phyloP scores from a whole-genome alignment of 2,329 filamentous ascomycete species.

The Nothophaeocryptopus gaeumannii region DNA sequence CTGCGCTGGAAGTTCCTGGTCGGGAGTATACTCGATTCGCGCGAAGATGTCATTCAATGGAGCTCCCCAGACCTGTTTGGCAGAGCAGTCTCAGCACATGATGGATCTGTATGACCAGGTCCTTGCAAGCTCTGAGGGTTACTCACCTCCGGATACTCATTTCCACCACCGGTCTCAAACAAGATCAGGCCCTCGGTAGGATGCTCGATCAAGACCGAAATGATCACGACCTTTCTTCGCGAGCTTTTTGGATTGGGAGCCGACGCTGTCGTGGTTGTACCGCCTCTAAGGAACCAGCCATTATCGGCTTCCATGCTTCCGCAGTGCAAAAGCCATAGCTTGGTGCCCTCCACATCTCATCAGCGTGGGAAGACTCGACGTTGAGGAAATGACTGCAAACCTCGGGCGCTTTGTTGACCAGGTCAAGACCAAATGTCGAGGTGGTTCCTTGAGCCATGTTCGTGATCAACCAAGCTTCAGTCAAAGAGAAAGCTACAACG shows the following conservation, averaged over 20 bases:
- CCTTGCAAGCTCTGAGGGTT: too few relatives aligned
- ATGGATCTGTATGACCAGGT: too few relatives aligned
- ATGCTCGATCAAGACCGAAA: slow-evolving; percentile 30
- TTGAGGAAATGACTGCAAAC: neutral
- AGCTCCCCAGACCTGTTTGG: slow-evolving; percentile 19
- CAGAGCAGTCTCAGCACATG: too few relatives aligned
- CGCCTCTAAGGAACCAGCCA: slow-evolving; percentile 37
- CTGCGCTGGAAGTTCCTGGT: slow-evolving; percentile 22
- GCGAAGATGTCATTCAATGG: slow-evolving; percentile 36
- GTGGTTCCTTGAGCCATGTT: slow-evolving; percentile 6
- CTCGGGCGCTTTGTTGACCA: slow-evolving; percentile 27
- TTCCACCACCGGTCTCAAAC: slow-evolving; percentile 37
- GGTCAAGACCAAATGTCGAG: slow-evolving; percentile 19
- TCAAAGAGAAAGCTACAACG: too few relatives aligned
- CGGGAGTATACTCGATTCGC: slow-evolving; percentile 27
- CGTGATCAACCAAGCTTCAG: too few relatives aligned
- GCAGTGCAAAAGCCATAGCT: slow-evolving; percentile 37
- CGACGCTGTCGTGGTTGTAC: slow-evolving; percentile 30
- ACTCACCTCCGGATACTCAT: slow-evolving; percentile 31
- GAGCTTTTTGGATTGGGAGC: slow-evolving; percentile 28
- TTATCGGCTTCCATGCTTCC: slow-evolving; percentile 38
- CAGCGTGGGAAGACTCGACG: neutral
- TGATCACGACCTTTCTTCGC: slow-evolving; percentile 34
- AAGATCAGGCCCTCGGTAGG: slow-evolving; percentile 38
- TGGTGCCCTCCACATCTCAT: slow-evolving; percentile 31